Conservation (phyloP, 2,329 filamentous ascomycete genomes). For the Fusarium marasasianum region DNA sequence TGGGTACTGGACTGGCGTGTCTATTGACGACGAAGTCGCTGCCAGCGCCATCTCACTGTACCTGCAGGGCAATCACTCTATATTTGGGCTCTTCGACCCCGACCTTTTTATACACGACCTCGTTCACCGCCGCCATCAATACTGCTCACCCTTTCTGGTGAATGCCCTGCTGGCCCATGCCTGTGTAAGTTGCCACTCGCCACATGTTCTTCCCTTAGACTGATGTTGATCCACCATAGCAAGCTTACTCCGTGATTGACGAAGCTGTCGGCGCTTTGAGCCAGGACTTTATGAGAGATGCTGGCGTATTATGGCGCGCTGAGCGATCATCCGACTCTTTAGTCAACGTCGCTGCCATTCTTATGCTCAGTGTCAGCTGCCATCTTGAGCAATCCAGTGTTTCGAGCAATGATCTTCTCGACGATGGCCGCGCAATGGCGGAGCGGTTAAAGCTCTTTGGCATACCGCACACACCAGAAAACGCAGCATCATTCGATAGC, state of each 20-base stretch:
- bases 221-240: slow-evolving; percentile 1
- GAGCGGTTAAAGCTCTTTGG: slow-evolving; percentile 17
- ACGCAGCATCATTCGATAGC: slow-evolving; percentile 5
- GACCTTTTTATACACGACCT: slow-evolving; percentile 48
- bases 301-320: slow-evolving; percentile 20
- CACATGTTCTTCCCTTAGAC: neutral
- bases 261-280: slow-evolving; percentile 3
- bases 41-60: slow-evolving; percentile 47
- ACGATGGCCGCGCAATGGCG: slow-evolving; percentile 14
- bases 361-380: slow-evolving; percentile 17
- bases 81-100: slow-evolving; percentile 49
- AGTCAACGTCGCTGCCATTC: slow-evolving; percentile 23
- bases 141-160: slow-evolving; percentile 48
- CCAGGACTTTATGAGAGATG: slow-evolving; percentile 10
- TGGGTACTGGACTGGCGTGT: slow-evolving; percentile 47
- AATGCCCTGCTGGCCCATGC: slow-evolving; percentile 46
- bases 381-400: slow-evolving; percentile 4
- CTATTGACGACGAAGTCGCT: slow-evolving; percentile 43
- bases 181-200: slow-evolving; percentile 40
- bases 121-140: slow-evolving; percentile 30
- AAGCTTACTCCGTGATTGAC: slow-evolving; percentile 19
- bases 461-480: slow-evolving; percentile 8
- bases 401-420: slow-evolving; percentile 4
- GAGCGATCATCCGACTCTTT: slow-evolving; percentile 26
- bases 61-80: slow-evolving; percentile 46